Evolutionary conservation across 2,329 filamentous ascomycete genomes (phyloP), one percentile per base, ranked within the genome.

Genomic region (Sclerotinia borealis): DNA sequence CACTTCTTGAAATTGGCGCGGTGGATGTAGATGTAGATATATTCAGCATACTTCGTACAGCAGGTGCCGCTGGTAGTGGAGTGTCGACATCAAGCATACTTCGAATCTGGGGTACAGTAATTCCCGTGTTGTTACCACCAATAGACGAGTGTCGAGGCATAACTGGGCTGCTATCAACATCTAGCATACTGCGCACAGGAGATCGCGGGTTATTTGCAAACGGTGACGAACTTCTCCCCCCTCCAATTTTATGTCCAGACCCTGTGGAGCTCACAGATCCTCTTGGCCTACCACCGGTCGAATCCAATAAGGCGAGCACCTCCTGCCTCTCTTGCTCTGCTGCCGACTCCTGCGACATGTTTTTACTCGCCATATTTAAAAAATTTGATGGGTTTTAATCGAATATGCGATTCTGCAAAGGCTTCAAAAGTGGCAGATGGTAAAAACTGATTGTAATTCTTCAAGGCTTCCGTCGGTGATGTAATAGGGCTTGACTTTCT

Each of bases 281-380:
- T 73, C 68, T 65, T 6, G 66, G 25, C 59, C 65, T 64, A 51
- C 27, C 39, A 37, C 31, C 36, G n/a, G 67, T 54, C 27, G 59
- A 63, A 61, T 89, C 86, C 48, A 92, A 79, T 66, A 91, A 78
- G 54, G 85, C 86, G 68, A 92, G 79, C 45, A 92, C 86, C 76
- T 91, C 89, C 67, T 82, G 81, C 66, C 89, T 84, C 79, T 93
- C 90, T 79, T 92, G 87, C 73, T 92, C 90, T 67, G 92, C 80
- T 68, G 87, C 85, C 55, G 88, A 84, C 77, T 92, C 90, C 72
- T 93, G 84, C 72, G 89, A 92, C 87, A 91, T 91, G 25, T 79
- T 78, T 56, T 68, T 63, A n/a, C 13, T 47, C 43, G 68, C 64
- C 71, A 73, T 74, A 31, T 45, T n/a, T 25, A 56, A 27, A 45